These are phyloP conservation scores for Apiotrichum siamense DNA, from an alignment of 1,284 basidiomycete species.

Conservation along the genomic window DNA sequence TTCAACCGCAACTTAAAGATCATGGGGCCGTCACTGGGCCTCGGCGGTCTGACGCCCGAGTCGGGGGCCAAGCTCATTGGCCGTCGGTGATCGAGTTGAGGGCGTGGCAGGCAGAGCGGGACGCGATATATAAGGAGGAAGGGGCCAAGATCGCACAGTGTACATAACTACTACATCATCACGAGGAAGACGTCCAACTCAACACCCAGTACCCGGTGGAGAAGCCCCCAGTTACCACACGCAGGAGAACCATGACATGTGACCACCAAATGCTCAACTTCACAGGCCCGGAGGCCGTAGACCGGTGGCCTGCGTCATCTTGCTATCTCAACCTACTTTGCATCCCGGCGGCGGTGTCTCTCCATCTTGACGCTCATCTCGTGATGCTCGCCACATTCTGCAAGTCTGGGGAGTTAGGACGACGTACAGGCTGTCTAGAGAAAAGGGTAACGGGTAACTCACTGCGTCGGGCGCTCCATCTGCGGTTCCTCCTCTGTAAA, in stretches of 20 bases:
- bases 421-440: too few species aligned
- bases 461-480: constrained; percentile 72
- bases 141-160: background rate
- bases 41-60: constrained; percentile 25
- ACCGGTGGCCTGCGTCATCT: too few species aligned
- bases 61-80: constrained; percentile 33
- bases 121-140: too few species aligned
- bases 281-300: too few species aligned
- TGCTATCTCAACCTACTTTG: constrained; percentile 1
- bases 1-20: constrained; percentile 36
- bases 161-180: too few species aligned
- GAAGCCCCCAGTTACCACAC: too few species aligned
- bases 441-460: too few species aligned
- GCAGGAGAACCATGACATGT: too few species aligned
- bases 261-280: too few species aligned
- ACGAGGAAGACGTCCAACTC: too few species aligned
- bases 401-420: constrained; percentile 20
- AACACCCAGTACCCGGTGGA: too few species aligned
- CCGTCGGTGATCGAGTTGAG: too few species aligned
- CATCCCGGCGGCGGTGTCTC: constrained; percentile 7
- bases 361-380: constrained; percentile 45
- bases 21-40: constrained; percentile 31
- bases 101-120: constrained; percentile 13
- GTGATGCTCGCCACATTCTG: constrained; percentile 42
- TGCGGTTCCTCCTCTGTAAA: constrained; percentile 72